These are phyloP conservation scores for Aspergillus sp. DNA, from an alignment of 2,329 filamentous ascomycete genomes.

Conservation along the genomic window DNA sequence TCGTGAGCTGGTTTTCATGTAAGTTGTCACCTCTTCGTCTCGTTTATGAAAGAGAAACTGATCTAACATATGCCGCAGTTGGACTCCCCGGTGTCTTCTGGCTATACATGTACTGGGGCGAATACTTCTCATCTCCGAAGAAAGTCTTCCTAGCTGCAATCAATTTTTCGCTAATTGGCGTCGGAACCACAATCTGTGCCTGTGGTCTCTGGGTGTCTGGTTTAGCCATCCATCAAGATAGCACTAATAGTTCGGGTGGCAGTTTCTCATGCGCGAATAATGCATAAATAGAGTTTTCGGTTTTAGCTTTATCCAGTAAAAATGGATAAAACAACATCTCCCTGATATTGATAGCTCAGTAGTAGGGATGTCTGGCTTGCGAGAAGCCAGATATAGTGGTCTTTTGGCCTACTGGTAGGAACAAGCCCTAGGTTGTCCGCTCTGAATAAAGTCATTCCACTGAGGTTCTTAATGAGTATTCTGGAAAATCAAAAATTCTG, in stretches of 20 bases:
- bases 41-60: conserved; percentile 2
- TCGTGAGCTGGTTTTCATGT: conserved; percentile 57
- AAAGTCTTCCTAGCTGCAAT: conserved; percentile 21
- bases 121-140: conserved; percentile 21
- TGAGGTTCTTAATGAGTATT: too few relatives aligned
- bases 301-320: not conserved
- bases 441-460: too few relatives aligned
- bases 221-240: conserved; percentile 20
- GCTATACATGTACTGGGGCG: conserved; percentile 27
- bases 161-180: conserved; percentile 15
- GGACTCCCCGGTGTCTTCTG: conserved; percentile 24
- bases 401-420: too few relatives aligned
- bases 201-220: conserved; percentile 21
- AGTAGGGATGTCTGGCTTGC: too few relatives aligned
- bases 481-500: too few relatives aligned
- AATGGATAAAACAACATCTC: too few relatives aligned
- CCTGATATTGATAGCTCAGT: too few relatives aligned
- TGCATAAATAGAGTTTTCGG: conserved; percentile 7
- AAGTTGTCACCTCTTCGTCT: conserved; percentile 1
- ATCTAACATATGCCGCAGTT: conserved; percentile 1
- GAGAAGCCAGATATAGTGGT: too few relatives aligned
- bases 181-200: conserved; percentile 18
- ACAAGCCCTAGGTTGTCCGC: too few relatives aligned
- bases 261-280: conserved; percentile 21
- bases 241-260: conserved; percentile 6